Base-by-base conservation (phyloP, 306 rosid genomes). In the Clitoria ternatea region DNA sequence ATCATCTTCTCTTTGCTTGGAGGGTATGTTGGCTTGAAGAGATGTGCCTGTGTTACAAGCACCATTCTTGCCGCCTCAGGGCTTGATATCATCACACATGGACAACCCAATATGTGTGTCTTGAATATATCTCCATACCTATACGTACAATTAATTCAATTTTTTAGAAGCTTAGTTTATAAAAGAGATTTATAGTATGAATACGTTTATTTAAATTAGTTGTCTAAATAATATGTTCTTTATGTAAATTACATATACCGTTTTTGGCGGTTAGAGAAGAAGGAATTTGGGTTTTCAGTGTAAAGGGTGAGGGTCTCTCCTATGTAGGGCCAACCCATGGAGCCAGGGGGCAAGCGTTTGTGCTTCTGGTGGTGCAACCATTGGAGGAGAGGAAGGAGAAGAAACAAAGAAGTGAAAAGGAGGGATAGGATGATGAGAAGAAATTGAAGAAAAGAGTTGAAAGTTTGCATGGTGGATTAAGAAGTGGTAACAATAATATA, bases 271-370 rank as follows among this genome's bases (percentile, higher is more conserved):
- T 70, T 70, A 54, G 90, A 85, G 62, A 92, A 92, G 85, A 92
- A 92, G 72, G 85, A 77, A 54, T 92, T 88, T 11, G 97, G 97
- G 68, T 92, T 86, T 61, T 85, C 74, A 24, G 88, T 77, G 61
- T 90, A 92, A 44, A 92, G 97, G 62, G 81, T 81, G 71, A 82
- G 85, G 57, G 98, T 90, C 74, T 92, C 97, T 54, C 97, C 98
- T 0, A 90, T 62, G 69, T 79, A 86, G 26, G 97, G 97, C 98
- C 96, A 90, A 1, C 98, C 98, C 91, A 92, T 73, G 9, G 96
- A 92, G 48, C 98, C 98, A 2, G 97, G 98, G 3, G 98, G 98
- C 5, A 92, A 76, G 68, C 77, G 81, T 26, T 76, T 80, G 83
- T 65, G 42, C 0, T 26, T 69, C 23, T 43, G 73, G 69, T 53